Evolutionary conservation across 2,329 filamentous ascomycete genomes (phyloP).

Genomic region (Calonectria pseudoturangicola): DNA sequence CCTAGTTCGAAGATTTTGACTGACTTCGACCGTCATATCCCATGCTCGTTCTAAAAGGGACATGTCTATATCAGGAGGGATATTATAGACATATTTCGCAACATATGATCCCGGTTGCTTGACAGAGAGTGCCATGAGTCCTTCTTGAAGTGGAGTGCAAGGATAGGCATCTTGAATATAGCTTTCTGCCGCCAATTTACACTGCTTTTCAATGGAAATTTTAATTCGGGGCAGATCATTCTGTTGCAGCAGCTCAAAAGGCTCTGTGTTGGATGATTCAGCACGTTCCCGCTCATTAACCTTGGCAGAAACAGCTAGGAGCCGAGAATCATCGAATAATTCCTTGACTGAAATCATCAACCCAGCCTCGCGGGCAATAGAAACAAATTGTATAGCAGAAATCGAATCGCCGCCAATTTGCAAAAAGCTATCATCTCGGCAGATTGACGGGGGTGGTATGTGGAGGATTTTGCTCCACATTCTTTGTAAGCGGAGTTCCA

Average conservation of each 20-base stretch:
- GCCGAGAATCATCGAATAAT: conserved; percentile 59
- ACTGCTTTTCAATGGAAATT: neutral
- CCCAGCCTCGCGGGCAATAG: conserved; percentile 62
- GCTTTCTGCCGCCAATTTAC: conserved; percentile 34
- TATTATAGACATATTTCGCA: conserved; percentile 13
- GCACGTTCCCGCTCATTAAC: conserved; percentile 37
- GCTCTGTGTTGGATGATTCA: neutral
- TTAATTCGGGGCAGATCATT: neutral
- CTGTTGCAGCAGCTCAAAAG: conserved; percentile 5
- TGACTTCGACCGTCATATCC: neutral
- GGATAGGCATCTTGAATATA: conserved; percentile 52
- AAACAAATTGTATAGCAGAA: conserved; percentile 68
- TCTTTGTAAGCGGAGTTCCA: conserved; percentile 51
- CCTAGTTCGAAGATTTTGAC: conserved; percentile 17
- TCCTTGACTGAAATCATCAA: conserved; percentile 65
- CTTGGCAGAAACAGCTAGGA: conserved; percentile 35
- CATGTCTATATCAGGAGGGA: neutral
- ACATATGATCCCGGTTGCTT: conserved; percentile 30
- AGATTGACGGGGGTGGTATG: conserved; percentile 58
- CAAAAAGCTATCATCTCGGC: conserved; percentile 68
- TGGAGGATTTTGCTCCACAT: conserved; percentile 62
- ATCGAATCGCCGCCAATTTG: conserved; percentile 69
- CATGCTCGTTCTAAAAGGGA: conserved; percentile 2
- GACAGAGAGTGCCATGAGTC: conserved; percentile 24
- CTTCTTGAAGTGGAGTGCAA: conserved; percentile 27